Conservation (phyloP, 306 rosid species). For the Casuarina cunninghamiana region DNA sequence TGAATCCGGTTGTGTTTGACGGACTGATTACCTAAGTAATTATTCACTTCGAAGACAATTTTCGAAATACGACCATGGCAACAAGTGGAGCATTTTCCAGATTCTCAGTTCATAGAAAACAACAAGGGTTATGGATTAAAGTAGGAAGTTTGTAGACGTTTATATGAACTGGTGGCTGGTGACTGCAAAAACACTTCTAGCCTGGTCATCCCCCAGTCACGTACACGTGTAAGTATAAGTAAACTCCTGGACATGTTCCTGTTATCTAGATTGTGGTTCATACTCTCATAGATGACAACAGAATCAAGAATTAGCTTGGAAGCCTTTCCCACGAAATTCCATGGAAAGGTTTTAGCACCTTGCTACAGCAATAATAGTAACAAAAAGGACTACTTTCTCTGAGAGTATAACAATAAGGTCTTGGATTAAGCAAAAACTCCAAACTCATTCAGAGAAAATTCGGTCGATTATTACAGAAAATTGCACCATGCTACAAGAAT, state of each 20-base stretch:
- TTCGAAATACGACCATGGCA: no score
- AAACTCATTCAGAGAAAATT: not conserved
- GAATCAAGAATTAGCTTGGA: not conserved
- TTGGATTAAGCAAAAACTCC: not conserved
- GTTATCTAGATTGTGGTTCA: no score
- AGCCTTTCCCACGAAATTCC: not conserved
- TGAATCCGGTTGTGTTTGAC: not conserved
- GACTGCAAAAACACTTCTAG: no score
- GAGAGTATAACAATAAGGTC: not conserved
- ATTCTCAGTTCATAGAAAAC: no score
- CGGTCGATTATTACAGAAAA: not conserved
- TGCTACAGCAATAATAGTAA: not conserved
- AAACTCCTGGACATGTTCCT: no score
- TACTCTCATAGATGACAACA: not conserved
- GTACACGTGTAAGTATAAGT: no score
- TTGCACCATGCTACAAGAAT: not conserved
- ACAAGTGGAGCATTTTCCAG: no score
- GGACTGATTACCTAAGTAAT: not conserved
- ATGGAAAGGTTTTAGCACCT: not conserved
- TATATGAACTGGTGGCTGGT: no score
- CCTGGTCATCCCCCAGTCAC: no score
- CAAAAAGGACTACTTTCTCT: no score
- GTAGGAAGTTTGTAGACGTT: not conserved
- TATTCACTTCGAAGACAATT: not conserved
- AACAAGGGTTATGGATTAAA: not conserved